Evolutionary conservation across 2,329 filamentous ascomycete genomes (phyloP), one percentile per base, ranked within the genome.

Genomic region (Zymoseptoria passerinii): DNA sequence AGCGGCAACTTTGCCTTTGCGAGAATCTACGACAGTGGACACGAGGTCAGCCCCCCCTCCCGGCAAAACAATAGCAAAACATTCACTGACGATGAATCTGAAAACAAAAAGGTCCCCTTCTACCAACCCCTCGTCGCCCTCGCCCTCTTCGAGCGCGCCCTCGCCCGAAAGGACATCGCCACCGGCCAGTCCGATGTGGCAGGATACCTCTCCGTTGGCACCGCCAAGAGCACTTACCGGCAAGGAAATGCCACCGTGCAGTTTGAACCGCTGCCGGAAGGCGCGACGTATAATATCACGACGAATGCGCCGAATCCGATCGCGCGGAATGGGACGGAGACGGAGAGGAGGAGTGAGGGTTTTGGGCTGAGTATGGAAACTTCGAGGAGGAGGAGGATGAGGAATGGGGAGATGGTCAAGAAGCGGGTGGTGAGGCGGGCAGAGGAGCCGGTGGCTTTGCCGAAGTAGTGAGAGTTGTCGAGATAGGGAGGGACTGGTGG

Each of bases 1-100:
- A 72, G 76, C 8, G 78, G 74, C 28, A 74, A 75, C 56, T 81
- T 78, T 69, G 76, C 74, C 55, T 80, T 80, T 66, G 72, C 76
- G 8, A 73, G 80, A 50, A 72, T 81, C 62, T 80, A 77, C 67
- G 75, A 79, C 59, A 70, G 72, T 4, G 77, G 77, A 7, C 77
- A 79, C 57, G 75, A 78, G 65, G 35, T 40, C 10, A 40, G 35
- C 23, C 4, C 23, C 23, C 23, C 23, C 23, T 4, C 23, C 23
- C 4, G 2, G 2, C 2, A 23, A 23, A 23, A 23, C 23, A 23
- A 23, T 23, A 23, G 23, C 23, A 23, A 23, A 4, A 23, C 23
- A 23, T 4, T 3, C 23, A 44, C n/a, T 16, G 5, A 23, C 23
- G 23, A 23, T 23, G 23, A 2, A 23, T 23, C 4, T n/a, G n/a